Percentiles rank a stretch among this genome's conserved stretches.
Evolutionary conservation across 164 flowering plant genomes (phyloP).

Genomic region (Akebia trifoliata): DNA sequence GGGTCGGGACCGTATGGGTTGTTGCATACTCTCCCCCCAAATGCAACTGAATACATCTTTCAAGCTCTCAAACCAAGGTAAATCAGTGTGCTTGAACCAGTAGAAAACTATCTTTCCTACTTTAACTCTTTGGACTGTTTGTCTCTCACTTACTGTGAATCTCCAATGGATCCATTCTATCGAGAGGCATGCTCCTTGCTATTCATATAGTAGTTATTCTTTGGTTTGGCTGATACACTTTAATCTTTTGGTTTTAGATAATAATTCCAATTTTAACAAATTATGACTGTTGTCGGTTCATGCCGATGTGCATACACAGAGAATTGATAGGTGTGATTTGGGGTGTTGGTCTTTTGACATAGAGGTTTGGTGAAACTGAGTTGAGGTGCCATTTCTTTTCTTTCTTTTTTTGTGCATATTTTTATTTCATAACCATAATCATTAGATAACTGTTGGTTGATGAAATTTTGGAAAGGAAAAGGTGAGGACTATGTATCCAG

Average conservation of each 20-base stretch:
- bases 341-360: no score
- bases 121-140: not conserved
- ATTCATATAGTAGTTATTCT: not conserved
- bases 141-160: not conserved
- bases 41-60: constrained; percentile 69
- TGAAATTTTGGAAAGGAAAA: no score
- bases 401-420: no score
- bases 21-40: constrained; percentile 41
- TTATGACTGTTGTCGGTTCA: no score
- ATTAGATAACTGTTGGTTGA: no score
- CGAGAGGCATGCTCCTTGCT: not conserved
- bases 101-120: not conserved
- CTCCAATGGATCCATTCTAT: not conserved
- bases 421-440: no score
- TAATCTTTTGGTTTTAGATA: not conserved
- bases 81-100: not conserved
- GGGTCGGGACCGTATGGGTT: constrained; percentile 46
- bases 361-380: no score
- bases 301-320: no score
- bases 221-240: not conserved
- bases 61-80: constrained; percentile 72
- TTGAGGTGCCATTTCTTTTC: no score
- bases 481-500: no score
- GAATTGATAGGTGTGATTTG: no score
- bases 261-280: not conserved